Evolutionary conservation across 345 rosid species (phyloP).

Genomic region (Crucihimalaya himalaica): DNA sequence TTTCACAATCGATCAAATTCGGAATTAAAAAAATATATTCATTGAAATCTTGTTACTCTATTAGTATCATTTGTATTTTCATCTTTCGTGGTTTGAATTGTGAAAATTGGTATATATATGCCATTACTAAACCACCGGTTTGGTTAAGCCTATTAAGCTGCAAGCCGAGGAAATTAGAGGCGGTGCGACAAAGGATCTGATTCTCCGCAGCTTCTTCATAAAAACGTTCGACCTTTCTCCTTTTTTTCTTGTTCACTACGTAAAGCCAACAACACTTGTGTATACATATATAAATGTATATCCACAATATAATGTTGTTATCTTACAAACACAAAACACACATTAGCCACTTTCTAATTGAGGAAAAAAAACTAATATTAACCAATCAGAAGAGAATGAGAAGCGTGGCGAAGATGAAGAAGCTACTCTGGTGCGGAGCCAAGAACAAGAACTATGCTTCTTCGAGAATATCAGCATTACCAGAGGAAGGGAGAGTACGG

Average conservation of each 20-base stretch:
- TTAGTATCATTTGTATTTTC: not conserved
- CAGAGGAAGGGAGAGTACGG: constrained; percentile 46
- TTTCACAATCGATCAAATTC: not conserved
- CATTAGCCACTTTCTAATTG: not conserved
- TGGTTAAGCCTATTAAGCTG: constrained; percentile 1
- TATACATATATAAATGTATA: not conserved
- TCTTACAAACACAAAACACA: constrained; percentile 13
- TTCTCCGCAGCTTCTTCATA: constrained; percentile 26
- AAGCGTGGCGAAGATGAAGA: constrained; percentile 49
- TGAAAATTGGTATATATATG: not conserved
- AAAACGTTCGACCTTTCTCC: constrained; percentile 10
- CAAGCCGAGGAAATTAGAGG: not conserved
- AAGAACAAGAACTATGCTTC: constrained; percentile 37
- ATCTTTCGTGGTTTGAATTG: not conserved
- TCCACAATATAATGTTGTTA: not conserved
- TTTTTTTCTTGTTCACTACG: constrained; percentile 35
- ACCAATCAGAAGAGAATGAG: constrained; percentile 33
- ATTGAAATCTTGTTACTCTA: too few species aligned
- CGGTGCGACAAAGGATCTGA: constrained; percentile 22
- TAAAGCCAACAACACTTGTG: constrained; percentile 23
- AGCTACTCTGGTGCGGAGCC: constrained; percentile 49
- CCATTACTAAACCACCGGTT: constrained; percentile 20
- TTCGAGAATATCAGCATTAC: constrained; percentile 6
- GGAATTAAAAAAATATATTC: too few species aligned
- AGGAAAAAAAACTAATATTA: not conserved